Percentiles rank a stretch among this genome's conserved stretches.
Conservation (phyloP, 176 grass and related monocot species). For the Juncus inflexus region DNA sequence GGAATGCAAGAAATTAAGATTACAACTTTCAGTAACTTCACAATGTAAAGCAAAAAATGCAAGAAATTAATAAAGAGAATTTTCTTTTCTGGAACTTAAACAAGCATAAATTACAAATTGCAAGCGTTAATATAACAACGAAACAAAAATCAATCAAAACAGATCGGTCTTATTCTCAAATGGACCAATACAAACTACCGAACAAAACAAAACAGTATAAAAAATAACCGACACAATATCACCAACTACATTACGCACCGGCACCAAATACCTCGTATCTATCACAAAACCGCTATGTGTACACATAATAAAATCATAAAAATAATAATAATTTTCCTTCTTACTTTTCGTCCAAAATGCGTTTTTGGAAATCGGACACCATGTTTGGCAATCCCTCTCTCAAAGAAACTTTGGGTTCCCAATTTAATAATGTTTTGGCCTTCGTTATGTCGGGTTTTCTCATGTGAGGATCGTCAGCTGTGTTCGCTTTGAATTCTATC, state of each 20-base stretch:
- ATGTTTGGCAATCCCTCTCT: constrained; percentile 72
- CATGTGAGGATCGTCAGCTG: constrained; percentile 93
- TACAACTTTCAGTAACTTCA: too few relatives aligned
- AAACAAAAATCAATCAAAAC: constrained; percentile 31
- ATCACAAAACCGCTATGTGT: constrained; percentile 27
- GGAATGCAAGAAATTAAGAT: too few relatives aligned
- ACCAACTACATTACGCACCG: background rate
- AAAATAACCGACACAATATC: background rate
- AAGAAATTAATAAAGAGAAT: too few relatives aligned
- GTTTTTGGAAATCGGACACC: constrained; percentile 88
- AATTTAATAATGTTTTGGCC: constrained; percentile 76
- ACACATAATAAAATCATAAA: constrained; percentile 33
- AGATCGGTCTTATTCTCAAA: constrained; percentile 27
- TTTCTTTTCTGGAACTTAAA: constrained; percentile 17
- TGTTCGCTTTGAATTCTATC: constrained; percentile 76
- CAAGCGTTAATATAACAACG: constrained; percentile 25
- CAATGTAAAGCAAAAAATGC: too few relatives aligned
- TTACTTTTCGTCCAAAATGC: constrained; percentile 67
- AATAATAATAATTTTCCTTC: constrained; percentile 1
- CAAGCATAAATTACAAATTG: constrained; percentile 16
- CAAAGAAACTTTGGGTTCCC: constrained; percentile 80
- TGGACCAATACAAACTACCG: constrained; percentile 13
- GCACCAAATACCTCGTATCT: constrained; percentile 12
- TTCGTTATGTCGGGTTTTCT: constrained; percentile 93
- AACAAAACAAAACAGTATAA: constrained; percentile 1